phyloP scores from a whole-genome alignment of 371 early-diverging fungal genomes.

The Mucor plumbeus region DNA sequence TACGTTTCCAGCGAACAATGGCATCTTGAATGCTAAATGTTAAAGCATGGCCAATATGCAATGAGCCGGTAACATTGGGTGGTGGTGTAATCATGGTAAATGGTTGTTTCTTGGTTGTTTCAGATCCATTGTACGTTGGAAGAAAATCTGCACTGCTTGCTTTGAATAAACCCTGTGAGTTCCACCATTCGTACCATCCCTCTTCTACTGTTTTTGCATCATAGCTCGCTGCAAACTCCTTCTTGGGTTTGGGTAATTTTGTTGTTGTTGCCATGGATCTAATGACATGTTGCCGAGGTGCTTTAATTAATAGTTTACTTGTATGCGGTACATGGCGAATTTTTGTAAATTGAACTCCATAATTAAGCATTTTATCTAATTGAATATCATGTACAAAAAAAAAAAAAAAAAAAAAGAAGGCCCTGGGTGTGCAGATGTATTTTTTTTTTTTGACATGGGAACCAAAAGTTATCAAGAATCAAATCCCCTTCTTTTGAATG shows the following conservation, averaged over 20 bases:
- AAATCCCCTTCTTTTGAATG: not conserved
- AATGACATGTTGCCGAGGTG: not conserved
- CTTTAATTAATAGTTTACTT: not conserved
- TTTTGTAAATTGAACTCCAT: not conserved
- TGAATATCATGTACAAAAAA: not conserved
- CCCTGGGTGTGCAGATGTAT: not conserved
- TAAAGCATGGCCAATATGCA: conserved; percentile 97
- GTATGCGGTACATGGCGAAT: not conserved
- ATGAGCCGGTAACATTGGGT: conserved; percentile 96
- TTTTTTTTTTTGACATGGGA: conserved; percentile 1
- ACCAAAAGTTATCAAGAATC: not conserved
- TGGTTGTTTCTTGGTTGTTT: conserved; percentile 10
- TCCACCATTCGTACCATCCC: conserved; percentile 80
- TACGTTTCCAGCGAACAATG: conserved; percentile 86
- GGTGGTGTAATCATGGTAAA: conserved; percentile 92
- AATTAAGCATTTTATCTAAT: not conserved
- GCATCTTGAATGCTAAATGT: conserved; percentile 91
- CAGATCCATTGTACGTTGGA: not conserved
- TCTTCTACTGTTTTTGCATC: conserved; percentile 58
- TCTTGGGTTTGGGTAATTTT: conserved; percentile 28
- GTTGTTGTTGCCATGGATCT: not conserved
- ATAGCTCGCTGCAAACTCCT: conserved; percentile 35
- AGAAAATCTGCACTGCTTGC: conserved; percentile 29
- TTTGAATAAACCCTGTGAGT: conserved; percentile 54
- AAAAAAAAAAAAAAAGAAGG: conserved; percentile 2